Conservation (phyloP, 2,329 filamentous ascomycete genomes). For the Curvularia sp. region DNA sequence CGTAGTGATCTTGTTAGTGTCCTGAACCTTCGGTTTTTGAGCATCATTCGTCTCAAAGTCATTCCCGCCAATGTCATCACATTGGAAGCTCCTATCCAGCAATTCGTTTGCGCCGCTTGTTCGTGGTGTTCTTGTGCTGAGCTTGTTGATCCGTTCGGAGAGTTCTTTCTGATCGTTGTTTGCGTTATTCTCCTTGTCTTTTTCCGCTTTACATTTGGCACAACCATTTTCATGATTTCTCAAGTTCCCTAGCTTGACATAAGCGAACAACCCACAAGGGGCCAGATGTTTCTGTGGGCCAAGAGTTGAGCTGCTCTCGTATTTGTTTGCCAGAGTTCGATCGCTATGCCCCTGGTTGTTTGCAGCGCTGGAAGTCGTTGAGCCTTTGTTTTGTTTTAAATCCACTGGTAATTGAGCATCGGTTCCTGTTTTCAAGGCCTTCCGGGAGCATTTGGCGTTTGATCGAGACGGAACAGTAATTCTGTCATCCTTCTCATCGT, state of each 20-base stretch:
- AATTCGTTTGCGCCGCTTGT: background rate
- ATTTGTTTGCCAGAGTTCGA: background rate
- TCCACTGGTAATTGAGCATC: too few species aligned
- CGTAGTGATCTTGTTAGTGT: background rate
- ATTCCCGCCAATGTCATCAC: background rate
- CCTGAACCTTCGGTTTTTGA: background rate
- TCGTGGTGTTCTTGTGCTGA: too few species aligned
- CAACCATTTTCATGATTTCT: background rate
- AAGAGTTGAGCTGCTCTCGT: background rate
- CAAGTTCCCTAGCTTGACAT: background rate
- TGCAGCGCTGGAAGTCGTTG: too few species aligned
- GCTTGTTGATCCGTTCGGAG: too few species aligned
- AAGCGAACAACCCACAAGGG: background rate
- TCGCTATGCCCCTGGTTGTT: too few species aligned
- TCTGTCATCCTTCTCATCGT: conserved; percentile 1
- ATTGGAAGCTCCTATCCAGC: too few species aligned
- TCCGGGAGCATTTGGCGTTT: too few species aligned
- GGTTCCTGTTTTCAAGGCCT: too few species aligned
- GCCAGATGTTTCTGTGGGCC: too few species aligned
- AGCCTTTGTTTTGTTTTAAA: too few species aligned
- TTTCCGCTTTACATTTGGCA: background rate
- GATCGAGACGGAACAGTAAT: background rate
- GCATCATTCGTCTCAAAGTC: background rate
- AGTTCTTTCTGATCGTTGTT: background rate
- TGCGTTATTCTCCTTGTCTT: background rate